These are phyloP conservation scores for Linum usitatissimum DNA, from an alignment of 345 rosid genomes.

Conservation along the genomic window DNA sequence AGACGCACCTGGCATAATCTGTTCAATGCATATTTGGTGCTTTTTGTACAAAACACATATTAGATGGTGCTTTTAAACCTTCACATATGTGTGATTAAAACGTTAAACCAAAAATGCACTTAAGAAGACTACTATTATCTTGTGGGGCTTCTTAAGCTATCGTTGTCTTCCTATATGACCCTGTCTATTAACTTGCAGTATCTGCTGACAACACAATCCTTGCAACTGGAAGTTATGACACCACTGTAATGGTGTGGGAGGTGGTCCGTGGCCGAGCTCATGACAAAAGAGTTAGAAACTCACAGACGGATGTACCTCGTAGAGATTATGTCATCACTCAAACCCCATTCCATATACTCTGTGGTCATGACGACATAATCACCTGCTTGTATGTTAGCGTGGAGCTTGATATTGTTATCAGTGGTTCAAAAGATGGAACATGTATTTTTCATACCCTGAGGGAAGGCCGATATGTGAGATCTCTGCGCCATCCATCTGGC, in stretches of 20 bases:
- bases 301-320: conserved; percentile 42
- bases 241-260: conserved; percentile 96
- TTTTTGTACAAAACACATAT: too few species aligned
- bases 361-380: conserved; percentile 92
- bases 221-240: conserved; percentile 95
- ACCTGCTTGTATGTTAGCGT: conserved; percentile 73
- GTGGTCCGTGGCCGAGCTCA: conserved; percentile 40
- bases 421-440: conserved; percentile 98
- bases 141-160: background rate
- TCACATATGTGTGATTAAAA: too few species aligned
- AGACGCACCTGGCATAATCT: too few species aligned
- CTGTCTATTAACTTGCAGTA: conserved; percentile 37
- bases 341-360: conserved; percentile 87
- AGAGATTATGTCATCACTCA: conserved; percentile 64
- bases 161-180: background rate
- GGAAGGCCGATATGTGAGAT: conserved; percentile 87
- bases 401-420: conserved; percentile 89
- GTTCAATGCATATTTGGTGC: too few species aligned
- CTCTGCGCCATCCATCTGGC: conserved; percentile 75
- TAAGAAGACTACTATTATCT: background rate
- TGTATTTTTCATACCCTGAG: conserved; percentile 81
- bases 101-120: too few species aligned
- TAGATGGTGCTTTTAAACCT: too few species aligned
- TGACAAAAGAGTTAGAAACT: conserved; percentile 55
- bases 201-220: conserved; percentile 73